Evolutionary conservation across 2,329 filamentous ascomycete species (phyloP).

Genomic region (Chalaropsis thielavioides): DNA sequence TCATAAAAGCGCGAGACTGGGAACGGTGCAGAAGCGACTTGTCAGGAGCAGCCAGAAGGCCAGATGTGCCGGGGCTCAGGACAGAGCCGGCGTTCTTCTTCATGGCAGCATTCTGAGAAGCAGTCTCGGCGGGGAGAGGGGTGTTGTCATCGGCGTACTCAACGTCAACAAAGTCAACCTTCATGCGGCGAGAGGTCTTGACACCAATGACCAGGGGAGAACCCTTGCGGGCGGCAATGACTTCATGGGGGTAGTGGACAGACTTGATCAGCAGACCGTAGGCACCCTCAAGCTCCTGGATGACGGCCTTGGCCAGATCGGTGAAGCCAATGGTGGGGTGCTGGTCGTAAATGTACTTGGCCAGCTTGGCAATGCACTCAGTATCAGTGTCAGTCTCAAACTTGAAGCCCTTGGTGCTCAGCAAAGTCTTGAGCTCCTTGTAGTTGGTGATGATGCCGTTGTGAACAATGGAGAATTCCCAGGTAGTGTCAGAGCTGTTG

Average conservation of each 20-base stretch:
- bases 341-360: conserved; percentile 94
- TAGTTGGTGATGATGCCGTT: conserved; percentile 99
- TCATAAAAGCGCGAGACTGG: conserved; percentile 96
- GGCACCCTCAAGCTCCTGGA: conserved; percentile 94
- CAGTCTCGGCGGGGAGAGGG: conserved; percentile 78
- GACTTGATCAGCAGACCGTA: conserved; percentile 97
- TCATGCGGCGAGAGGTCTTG: conserved; percentile 96
- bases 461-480: conserved; percentile 96
- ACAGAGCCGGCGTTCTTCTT: conserved; percentile 70
- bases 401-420: conserved; percentile 87
- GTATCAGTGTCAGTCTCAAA: conserved; percentile 99
- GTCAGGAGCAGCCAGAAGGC: conserved; percentile 73
- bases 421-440: conserved; percentile 93
- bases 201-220: conserved; percentile 92
- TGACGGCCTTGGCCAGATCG: conserved; percentile 90
- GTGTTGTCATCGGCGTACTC: conserved; percentile 82
- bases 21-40: conserved; percentile 97
- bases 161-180: conserved; percentile 99
- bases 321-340: conserved; percentile 93
- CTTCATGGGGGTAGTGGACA: conserved; percentile 94
- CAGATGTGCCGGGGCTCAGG: conserved; percentile 44
- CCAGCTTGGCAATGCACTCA: conserved; percentile 96
- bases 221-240: conserved; percentile 95
- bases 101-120: conserved; percentile 88
- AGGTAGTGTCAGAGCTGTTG: conserved; percentile 71